These are phyloP conservation scores for Alternaria sp. DNA, from an alignment of 2,329 filamentous ascomycete species.

Conservation along the genomic window DNA sequence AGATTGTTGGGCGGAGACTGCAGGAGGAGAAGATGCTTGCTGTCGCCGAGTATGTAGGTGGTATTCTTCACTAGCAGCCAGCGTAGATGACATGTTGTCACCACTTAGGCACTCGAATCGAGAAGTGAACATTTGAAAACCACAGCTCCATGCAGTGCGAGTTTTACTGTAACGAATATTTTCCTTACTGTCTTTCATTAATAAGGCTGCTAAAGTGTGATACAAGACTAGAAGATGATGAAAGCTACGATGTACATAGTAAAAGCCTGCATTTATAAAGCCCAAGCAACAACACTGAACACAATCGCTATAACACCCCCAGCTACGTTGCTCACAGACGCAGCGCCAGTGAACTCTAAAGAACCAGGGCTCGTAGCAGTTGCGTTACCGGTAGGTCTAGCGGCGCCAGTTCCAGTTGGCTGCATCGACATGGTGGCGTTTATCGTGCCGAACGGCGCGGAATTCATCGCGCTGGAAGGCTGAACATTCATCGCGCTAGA, in stretches of 20 bases:
- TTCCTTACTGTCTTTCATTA: too few relatives aligned
- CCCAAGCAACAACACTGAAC: constrained; percentile 24
- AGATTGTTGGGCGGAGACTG: constrained; percentile 49
- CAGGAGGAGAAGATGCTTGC: constrained; percentile 54
- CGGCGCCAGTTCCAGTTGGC: constrained; percentile 14
- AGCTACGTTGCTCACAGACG: constrained; percentile 15
- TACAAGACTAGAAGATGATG: too few relatives aligned
- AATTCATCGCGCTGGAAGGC: background rate
- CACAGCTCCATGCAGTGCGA: too few relatives aligned
- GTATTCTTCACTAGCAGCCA: constrained; percentile 22
- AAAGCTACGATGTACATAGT: too few relatives aligned
- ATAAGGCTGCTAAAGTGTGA: too few relatives aligned
- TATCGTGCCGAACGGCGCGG: background rate
- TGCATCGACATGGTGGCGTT: constrained; percentile 18
- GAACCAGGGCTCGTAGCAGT: background rate
- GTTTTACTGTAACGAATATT: too few relatives aligned
- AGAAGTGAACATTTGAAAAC: too few relatives aligned
- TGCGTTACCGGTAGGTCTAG: constrained; percentile 12
- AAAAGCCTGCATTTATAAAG: constrained; percentile 14
- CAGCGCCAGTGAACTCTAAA: constrained; percentile 29
- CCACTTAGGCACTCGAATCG: too few relatives aligned
- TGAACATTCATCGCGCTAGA: constrained; percentile 6
- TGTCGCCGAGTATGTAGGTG: constrained; percentile 46
- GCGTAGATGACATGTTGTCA: too few relatives aligned
- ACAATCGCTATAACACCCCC: constrained; percentile 23